Evolutionary conservation across 1,284 basidiomycete genomes (phyloP), one percentile per base, ranked within the genome.

Genomic region (Hortiboletus rubellus): DNA sequence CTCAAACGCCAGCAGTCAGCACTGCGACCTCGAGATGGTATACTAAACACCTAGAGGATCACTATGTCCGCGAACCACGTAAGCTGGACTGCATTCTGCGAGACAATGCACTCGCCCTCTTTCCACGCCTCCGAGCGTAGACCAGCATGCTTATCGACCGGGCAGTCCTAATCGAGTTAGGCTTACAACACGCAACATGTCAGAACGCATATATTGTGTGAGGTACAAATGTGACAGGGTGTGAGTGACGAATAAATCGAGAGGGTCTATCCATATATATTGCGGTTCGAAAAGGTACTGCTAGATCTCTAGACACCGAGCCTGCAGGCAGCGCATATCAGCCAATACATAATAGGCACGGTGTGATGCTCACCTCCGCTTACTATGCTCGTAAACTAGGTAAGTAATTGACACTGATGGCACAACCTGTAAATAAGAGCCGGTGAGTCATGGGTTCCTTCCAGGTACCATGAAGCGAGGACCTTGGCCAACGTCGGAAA

Each of bases 361-460:
- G 49, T 44, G 44, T 22, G n/a, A 40, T 43, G 74, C 84, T 61
- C 60, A 88, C 91, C 78, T 87, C 72, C 85, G 82, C 77, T 91
- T 92, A 67, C 80, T 86, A 65, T 89, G 85, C 71, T 92, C 90
- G 72, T 92, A 92, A 60, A 96, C 94, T 56, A 96, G 86, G 76
- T 96, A 96, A 60, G 91, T 92, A 76, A 98, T 96, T 27, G 94
- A 96, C 34, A 97, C 94, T 12, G 94, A 89, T 50, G 94, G 94
- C 49, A 96, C 87, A 57, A 98, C 94, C 88, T 93, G 56, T 38
- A 41, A 65, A 52, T 14, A 44, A 50, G 7, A 58, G 22, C 10
- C 60, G 54, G 47, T 63, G 50, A 50, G 65, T 60, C 50, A 64
- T 48, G 10, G 4, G 8, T 30, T 36, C 49, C 52, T 40, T 30